These are phyloP conservation scores for Hibiscus mutabilis DNA, from an alignment of 345 rosid genomes.

Conservation along the genomic window DNA sequence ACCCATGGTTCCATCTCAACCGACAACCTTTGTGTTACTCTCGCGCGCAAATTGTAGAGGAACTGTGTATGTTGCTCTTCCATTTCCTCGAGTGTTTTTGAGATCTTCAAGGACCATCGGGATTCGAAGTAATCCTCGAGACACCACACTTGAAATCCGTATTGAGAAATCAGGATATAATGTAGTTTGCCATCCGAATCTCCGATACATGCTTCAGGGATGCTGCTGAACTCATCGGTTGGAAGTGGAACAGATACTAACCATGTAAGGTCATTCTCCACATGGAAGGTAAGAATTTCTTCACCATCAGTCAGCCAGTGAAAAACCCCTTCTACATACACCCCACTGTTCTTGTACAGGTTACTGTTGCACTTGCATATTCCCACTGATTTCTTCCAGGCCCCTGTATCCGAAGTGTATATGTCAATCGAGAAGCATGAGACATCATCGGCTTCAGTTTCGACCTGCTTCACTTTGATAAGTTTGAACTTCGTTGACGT, in stretches of 20 bases:
- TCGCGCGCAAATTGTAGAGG: constrained; percentile 9
- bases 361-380: constrained; percentile 20
- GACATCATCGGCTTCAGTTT: constrained; percentile 4
- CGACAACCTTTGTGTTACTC: neutral
- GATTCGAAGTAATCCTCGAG: constrained; percentile 36
- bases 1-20: constrained; percentile 17
- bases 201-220: constrained; percentile 34
- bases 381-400: constrained; percentile 32
- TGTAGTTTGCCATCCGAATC: constrained; percentile 24
- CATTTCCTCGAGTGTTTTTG: constrained; percentile 22
- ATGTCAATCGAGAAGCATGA: constrained; percentile 23
- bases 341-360: constrained; percentile 27
- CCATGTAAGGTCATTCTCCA: constrained; percentile 30
- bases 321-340: constrained; percentile 24
- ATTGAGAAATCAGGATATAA: constrained; percentile 24
- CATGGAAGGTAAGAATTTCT: constrained; percentile 26
- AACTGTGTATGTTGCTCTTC: constrained; percentile 24
- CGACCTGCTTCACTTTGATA: constrained; percentile 17
- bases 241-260: constrained; percentile 31
- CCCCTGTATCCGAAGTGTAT: constrained; percentile 19
- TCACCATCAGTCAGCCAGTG: constrained; percentile 37
- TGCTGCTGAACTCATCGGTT: constrained; percentile 4
- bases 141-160: constrained; percentile 33
- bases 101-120: constrained; percentile 26
- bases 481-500: constrained; percentile 24